phyloP scores from a whole-genome alignment of 495 filamentous ascomycete genomes.

The Tuber brumale region DNA sequence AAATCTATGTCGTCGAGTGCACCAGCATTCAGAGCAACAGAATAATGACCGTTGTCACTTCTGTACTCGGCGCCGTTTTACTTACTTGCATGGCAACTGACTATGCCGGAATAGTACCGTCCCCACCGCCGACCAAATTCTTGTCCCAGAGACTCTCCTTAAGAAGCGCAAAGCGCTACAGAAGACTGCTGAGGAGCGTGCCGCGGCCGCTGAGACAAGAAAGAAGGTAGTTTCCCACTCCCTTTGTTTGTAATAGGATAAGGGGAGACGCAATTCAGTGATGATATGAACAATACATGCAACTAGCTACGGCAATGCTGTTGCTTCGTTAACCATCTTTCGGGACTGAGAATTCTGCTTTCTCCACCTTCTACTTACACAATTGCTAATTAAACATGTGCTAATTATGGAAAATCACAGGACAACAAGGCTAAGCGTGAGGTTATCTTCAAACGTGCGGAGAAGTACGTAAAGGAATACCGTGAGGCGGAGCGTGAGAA shows the following conservation, averaged over 20 bases:
- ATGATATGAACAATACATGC: slow-evolving; percentile 70
- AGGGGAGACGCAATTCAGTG: slow-evolving; percentile 48
- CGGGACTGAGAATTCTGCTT: slow-evolving; percentile 75
- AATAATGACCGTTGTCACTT: slow-evolving; percentile 65
- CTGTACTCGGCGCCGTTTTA: slow-evolving; percentile 73
- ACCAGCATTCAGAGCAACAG: slow-evolving; percentile 76
- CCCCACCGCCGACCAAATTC: slow-evolving; percentile 82
- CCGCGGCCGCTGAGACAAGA: slow-evolving; percentile 71
- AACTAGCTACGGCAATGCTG: slow-evolving; percentile 98
- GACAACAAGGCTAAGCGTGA: slow-evolving; percentile 93
- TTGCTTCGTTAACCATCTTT: slow-evolving; percentile 97
- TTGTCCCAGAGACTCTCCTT: slow-evolving; percentile 94
- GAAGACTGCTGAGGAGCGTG: slow-evolving; percentile 84
- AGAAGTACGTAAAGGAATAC: slow-evolving; percentile 99
- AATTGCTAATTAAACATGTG: slow-evolving; percentile 33
- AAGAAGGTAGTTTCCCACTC: slow-evolving; percentile 67
- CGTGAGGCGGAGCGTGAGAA: slow-evolving; percentile 96
- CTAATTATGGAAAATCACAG: slow-evolving; percentile 49
- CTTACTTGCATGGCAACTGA: slow-evolving; percentile 60
- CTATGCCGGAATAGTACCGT: slow-evolving; percentile 73
- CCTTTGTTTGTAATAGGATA: slow-evolving; percentile 42
- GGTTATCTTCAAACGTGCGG: slow-evolving; percentile 98
- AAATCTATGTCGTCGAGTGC: slow-evolving; percentile 76
- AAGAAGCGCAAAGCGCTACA: slow-evolving; percentile 99
- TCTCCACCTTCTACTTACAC: slow-evolving; percentile 24